These are phyloP conservation scores for Pythium grandisporangium DNA, from an alignment of 352 stramenopile genomes.

Conservation along the genomic window DNA sequence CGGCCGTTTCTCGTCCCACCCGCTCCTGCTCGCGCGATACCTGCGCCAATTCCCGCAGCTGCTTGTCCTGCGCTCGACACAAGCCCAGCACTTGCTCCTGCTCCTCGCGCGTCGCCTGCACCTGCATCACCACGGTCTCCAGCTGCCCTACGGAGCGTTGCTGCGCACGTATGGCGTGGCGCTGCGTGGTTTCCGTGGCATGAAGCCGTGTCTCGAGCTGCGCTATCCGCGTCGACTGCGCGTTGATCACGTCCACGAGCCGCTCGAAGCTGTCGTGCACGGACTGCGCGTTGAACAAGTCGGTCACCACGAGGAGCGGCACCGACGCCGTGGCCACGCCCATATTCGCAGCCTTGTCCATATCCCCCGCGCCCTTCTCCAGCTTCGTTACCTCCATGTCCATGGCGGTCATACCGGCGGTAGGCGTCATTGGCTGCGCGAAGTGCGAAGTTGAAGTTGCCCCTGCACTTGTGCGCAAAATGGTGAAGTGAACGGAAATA, in stretches of 20 bases:
- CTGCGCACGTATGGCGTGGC: slow-evolving; percentile 13
- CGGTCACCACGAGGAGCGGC: too few species aligned
- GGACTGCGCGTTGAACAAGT: slow-evolving; percentile 49
- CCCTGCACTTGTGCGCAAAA: too few species aligned
- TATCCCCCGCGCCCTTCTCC: too few species aligned
- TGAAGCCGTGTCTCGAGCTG: slow-evolving; percentile 19
- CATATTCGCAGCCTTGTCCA: too few species aligned
- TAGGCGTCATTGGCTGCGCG: too few species aligned
- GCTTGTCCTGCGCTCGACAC: background rate
- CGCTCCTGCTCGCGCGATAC: background rate
- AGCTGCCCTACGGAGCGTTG: slow-evolving; percentile 13
- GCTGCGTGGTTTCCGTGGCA: slow-evolving; percentile 19
- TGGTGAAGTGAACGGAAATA: too few species aligned
- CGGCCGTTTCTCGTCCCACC: background rate
- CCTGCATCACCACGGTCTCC: slow-evolving; percentile 7
- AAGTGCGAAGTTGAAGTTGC: too few species aligned
- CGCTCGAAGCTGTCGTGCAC: slow-evolving; percentile 37
- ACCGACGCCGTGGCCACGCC: too few species aligned
- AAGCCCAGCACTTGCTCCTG: background rate
- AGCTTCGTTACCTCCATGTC: too few species aligned
- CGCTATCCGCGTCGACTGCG: slow-evolving; percentile 29
- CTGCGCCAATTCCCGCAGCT: background rate
- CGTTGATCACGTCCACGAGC: slow-evolving; percentile 57
- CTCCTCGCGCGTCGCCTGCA: slow-evolving; percentile 3
- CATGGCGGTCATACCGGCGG: too few species aligned